Conservation (phyloP, 371 early-diverging fungal species). For the Umbelopsis sp. region DNA sequence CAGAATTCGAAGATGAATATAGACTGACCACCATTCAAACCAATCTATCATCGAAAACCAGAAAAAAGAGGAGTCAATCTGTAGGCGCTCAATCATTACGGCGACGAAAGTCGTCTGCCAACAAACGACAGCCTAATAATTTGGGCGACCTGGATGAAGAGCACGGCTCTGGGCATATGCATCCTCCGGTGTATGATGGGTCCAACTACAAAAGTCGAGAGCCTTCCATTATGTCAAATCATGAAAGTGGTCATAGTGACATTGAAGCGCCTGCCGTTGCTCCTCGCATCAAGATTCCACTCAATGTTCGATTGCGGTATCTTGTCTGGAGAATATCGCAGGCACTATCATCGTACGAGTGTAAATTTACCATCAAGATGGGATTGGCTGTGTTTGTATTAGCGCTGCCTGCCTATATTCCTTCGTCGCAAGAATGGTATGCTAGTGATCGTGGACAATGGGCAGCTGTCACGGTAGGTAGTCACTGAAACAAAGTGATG, state of each 20-base stretch:
- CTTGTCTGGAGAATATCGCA: constrained; percentile 49
- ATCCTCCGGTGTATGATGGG: neutral
- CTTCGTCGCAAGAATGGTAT: constrained; percentile 42
- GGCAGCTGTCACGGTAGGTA: constrained; percentile 48
- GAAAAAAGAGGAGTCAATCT: neutral
- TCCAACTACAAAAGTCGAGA: constrained; percentile 9
- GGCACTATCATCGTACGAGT: constrained; percentile 50
- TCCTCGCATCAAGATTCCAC: neutral
- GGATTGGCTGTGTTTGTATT: constrained; percentile 49
- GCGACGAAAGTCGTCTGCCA: neutral
- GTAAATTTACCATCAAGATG: constrained; percentile 66
- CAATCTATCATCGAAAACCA: constrained; percentile 25
- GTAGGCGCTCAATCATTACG: neutral
- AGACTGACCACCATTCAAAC: constrained; percentile 36
- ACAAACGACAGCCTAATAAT: neutral
- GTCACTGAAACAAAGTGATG: too few relatives aligned
- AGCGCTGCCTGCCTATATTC: constrained; percentile 54
- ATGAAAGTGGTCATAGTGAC: neutral
- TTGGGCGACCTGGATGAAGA: neutral
- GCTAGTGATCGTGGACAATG: constrained; percentile 58
- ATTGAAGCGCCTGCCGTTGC: neutral
- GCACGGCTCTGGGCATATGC: neutral
- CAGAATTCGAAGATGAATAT: constrained; percentile 39
- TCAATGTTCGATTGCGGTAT: constrained; percentile 41
- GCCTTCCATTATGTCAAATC: neutral